Evolutionary conservation across 371 early-diverging fungal genomes (phyloP), one percentile per base, ranked within the genome.

Genomic region (Syncephalis fuscata): DNA sequence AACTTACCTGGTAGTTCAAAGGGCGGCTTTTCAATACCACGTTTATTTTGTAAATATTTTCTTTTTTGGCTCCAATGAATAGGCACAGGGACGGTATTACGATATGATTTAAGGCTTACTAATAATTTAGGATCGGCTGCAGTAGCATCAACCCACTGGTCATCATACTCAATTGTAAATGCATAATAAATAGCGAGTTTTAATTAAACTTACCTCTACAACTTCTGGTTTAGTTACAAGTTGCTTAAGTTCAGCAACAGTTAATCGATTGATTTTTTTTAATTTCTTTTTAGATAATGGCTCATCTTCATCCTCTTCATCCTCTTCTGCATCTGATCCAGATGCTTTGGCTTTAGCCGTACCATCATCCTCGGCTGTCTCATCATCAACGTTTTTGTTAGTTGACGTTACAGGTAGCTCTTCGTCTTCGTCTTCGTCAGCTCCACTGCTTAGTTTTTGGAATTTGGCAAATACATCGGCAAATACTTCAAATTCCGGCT

Each of bases 51-150:
- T 43, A 95, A 67, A 53, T 93, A 95, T 65, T 91, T 92, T 54
- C 94, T 77, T 65, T 94, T 95, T 54, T 88, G 87, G 44, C 75
- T 77, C 99, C 99, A 99, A 61, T 98, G 96, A 20, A 70, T 63
- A 9, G 98, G 97, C 0, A 99, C 92, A 14, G 96, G 95, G 4
- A 98, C 96, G 0, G 92, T 80, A 58, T 95, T 93, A 43, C 89
- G 71, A 46, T 75, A 74, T 2, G 90, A 73, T 62, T 97, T 99
- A 17, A 97, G 65, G 16, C 78, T 65, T 1, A 92, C 89, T n/a
- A 96, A 69, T 14, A 93, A 68, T 25, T 77, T 74, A 2, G 96
- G 95, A 57, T 96, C 94, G 2, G 73, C 65, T 0, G 95, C 88
- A 15, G 89, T 88, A 2, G 81, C 82, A 68, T 93, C 98, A 49